phyloP scores from a whole-genome alignment of 2,329 filamentous ascomycete species.

The Aspergillus pseudoterreus region DNA sequence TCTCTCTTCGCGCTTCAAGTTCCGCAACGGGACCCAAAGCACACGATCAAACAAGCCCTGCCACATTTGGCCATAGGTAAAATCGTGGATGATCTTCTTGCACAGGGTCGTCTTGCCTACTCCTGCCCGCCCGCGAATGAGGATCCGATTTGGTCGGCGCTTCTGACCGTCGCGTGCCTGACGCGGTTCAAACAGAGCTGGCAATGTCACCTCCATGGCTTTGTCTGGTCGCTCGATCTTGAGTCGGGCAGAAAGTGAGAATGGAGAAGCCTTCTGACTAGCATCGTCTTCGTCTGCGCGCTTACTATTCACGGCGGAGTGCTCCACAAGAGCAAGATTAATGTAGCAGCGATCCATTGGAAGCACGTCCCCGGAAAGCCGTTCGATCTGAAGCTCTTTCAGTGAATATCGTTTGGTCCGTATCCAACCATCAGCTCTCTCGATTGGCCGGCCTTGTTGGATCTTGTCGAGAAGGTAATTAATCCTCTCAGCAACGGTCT shows the following conservation, averaged over 20 bases:
- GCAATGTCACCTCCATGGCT: neutral
- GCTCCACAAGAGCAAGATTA: neutral
- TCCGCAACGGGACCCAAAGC: conserved; percentile 40
- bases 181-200: neutral
- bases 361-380: neutral
- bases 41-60: conserved; percentile 32
- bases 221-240: neutral
- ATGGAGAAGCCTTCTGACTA: neutral
- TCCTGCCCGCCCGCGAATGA: conserved; percentile 37
- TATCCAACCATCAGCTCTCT: neutral
- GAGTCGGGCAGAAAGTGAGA: neutral
- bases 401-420: neutral
- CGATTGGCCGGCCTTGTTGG: too few species aligned
- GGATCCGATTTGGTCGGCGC: conserved; percentile 27
- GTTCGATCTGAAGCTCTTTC: neutral
- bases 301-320: neutral
- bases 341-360: neutral
- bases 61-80: conserved; percentile 23
- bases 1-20: conserved; percentile 21
- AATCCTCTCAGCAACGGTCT: neutral
- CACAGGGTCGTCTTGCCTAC: conserved; percentile 43
- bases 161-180: conserved; percentile 1
- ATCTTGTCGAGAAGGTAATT: neutral
- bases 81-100: conserved; percentile 41
- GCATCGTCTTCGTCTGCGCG: too few species aligned